Evolutionary conservation across 441 rosid genomes (phyloP).

Genomic region (Flueggea neowawraea): DNA sequence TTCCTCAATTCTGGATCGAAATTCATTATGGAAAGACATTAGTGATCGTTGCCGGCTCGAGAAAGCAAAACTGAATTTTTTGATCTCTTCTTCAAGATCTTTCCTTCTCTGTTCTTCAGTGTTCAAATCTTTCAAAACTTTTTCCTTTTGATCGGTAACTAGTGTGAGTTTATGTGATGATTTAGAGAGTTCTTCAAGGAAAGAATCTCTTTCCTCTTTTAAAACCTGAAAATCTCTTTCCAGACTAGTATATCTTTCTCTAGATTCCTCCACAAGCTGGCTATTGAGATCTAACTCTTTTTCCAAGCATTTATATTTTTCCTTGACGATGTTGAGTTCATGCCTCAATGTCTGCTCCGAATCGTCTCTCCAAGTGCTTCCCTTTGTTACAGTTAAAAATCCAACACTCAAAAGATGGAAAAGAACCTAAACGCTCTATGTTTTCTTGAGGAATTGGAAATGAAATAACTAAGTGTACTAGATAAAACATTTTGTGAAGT

Average conservation of each 20-base stretch:
- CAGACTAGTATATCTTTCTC: slow-evolving; percentile 45
- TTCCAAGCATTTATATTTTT: slow-evolving; percentile 40
- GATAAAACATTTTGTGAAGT: too few relatives aligned
- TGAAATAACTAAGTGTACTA: too few relatives aligned
- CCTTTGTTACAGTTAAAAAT: slow-evolving; percentile 55
- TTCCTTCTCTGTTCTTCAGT: slow-evolving; percentile 53
- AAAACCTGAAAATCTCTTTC: slow-evolving; percentile 50
- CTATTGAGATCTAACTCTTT: slow-evolving; percentile 36
- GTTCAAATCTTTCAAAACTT: slow-evolving; percentile 49
- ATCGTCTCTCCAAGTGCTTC: slow-evolving; percentile 28
- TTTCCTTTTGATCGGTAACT: slow-evolving; percentile 50
- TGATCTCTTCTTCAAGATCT: slow-evolving; percentile 65
- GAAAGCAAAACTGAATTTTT: slow-evolving; percentile 60
- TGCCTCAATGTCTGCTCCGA: slow-evolving; percentile 35
- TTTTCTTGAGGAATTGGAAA: too few relatives aligned
- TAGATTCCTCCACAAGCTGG: slow-evolving; percentile 45
- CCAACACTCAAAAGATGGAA: slow-evolving; percentile 29
- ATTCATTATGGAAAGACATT: slow-evolving; percentile 51
- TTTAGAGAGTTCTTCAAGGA: slow-evolving; percentile 34
- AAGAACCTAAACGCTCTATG: slow-evolving; percentile 6
- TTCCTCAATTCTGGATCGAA: slow-evolving; percentile 59
- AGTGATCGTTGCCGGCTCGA: slow-evolving; percentile 56
- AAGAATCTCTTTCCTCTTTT: slow-evolving; percentile 57
- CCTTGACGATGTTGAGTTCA: slow-evolving; percentile 52
- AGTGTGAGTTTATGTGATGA: slow-evolving; percentile 41